Conservation (phyloP, 2,329 filamentous ascomycete genomes). For the Parascedosporium putredinis region DNA sequence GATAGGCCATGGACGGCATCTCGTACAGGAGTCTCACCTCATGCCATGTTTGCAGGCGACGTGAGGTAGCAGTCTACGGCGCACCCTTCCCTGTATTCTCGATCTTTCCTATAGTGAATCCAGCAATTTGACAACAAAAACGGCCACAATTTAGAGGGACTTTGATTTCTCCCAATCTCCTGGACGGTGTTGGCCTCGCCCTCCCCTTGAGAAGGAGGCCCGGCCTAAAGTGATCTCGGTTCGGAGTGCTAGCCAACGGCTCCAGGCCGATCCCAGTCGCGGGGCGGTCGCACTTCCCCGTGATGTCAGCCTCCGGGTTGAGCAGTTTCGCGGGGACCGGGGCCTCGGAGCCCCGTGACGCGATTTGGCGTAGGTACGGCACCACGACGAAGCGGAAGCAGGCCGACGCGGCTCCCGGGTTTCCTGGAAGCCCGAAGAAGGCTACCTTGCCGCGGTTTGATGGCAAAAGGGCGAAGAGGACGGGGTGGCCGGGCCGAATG, state of each 20-base stretch:
- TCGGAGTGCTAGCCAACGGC: background rate
- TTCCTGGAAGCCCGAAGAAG: slow-evolving; percentile 1
- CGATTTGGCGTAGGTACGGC: background rate
- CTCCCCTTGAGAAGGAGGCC: background rate
- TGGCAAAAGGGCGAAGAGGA: background rate
- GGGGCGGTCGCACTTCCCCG: background rate
- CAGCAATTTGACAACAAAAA: background rate
- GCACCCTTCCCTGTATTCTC: background rate
- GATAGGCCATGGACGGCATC: too few species aligned
- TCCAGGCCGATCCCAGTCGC: background rate
- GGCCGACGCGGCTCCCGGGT: background rate
- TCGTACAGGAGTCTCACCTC: too few species aligned
- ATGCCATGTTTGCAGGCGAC: background rate
- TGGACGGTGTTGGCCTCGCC: background rate
- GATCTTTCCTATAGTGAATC: background rate
- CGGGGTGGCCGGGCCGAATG: background rate
- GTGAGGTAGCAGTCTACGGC: background rate
- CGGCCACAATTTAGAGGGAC: background rate
- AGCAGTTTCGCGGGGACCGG: background rate
- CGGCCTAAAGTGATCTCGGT: background rate
- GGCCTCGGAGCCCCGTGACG: background rate
- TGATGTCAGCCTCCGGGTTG: background rate
- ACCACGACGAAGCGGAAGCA: background rate
- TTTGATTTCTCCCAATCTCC: background rate
- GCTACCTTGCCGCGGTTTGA: background rate